Base-by-base conservation (phyloP, 768 basidiomycete genomes). In the Dacryopinax primogenitus region DNA sequence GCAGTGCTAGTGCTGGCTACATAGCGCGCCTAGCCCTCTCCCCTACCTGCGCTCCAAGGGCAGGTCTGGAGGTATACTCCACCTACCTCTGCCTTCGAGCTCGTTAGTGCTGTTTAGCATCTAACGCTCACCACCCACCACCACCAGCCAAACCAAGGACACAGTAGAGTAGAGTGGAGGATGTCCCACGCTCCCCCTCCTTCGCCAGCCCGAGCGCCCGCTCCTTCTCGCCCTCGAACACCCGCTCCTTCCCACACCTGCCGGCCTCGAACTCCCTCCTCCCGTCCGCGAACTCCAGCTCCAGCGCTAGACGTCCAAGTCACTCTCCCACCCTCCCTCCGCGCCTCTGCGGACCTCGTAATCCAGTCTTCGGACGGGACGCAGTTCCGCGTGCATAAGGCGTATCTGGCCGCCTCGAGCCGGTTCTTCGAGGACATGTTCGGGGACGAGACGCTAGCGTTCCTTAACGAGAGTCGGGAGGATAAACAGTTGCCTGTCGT, bases 401-500 rank as follows among this genome's bases (percentile, higher is more conserved):
- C 13, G 26, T 58, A 58, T 21, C 26, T 58, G 51, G 26, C 13
- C 51, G 51, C 51, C 23, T 58, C 51, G 13, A 15, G 13, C 13
- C 15, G 26, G 15, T 58, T 58, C 51, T 58, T 58, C 51, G 51
- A 26, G 26, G 26, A 58, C 26, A 58, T 58, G 51, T 58, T 58
- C 26, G 13, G 6, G 3, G 51, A 21, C 51, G 13, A 58, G 51
- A 4, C 30, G 11, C 11, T 3, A 6, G 41, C 18, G 41, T 18
- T 44, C 18, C 4, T 44, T 6, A 30, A 58, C 4, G 4, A 58
- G 4, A 30, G 13, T 11, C 26, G 51, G 3, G 30, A 18, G 26
- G 51, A 30, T 23, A 32, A 21, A 9, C 26, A 58, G 51, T 30
- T 58, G 26, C 51, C 51, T 6, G 18, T 32, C 4, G 51, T 58